Evolutionary conservation across 108 stramenopile species (phyloP).

Genomic region (Schizochytrium sp.): DNA sequence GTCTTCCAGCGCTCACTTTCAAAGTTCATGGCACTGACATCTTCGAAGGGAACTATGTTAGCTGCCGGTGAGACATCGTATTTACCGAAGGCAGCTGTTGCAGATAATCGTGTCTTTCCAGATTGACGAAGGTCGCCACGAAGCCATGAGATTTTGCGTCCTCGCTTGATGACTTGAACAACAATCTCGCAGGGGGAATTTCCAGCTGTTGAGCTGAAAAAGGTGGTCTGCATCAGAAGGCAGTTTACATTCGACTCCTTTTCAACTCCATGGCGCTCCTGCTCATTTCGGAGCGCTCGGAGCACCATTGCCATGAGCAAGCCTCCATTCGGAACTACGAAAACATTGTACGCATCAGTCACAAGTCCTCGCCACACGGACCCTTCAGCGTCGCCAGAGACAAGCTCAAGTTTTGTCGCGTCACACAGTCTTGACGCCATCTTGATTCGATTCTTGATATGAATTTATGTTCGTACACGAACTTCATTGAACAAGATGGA

Average conservation of each 20-base stretch:
- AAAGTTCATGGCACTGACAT: not conserved
- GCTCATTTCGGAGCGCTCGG: conserved; percentile 4
- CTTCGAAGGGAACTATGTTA: not conserved
- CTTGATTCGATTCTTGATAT: not conserved
- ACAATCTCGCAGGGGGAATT: not conserved
- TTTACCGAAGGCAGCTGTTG: not conserved
- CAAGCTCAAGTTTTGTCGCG: not conserved
- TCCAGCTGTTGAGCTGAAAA: not conserved
- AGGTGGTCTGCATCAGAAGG: conserved; percentile 16
- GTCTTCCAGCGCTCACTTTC: not conserved
- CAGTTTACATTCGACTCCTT: conserved; percentile 3
- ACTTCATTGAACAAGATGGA: no score
- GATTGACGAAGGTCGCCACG: not conserved
- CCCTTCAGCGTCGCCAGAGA: not conserved
- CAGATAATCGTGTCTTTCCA: not conserved
- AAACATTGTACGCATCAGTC: conserved; percentile 3
- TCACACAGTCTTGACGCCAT: not conserved
- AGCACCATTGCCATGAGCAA: not conserved
- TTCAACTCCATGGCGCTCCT: conserved; percentile 1
- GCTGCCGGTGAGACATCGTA: not conserved
- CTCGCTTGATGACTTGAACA: not conserved
- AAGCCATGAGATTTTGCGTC: not conserved
- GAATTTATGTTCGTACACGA: no score
- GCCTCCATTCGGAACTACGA: not conserved
- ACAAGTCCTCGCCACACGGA: not conserved